A percentile compares a stretch with the other conserved stretches of the same genome.
Conservation (phyloP, 106 monocot genomes). For the Dactylorhiza incarnata region DNA sequence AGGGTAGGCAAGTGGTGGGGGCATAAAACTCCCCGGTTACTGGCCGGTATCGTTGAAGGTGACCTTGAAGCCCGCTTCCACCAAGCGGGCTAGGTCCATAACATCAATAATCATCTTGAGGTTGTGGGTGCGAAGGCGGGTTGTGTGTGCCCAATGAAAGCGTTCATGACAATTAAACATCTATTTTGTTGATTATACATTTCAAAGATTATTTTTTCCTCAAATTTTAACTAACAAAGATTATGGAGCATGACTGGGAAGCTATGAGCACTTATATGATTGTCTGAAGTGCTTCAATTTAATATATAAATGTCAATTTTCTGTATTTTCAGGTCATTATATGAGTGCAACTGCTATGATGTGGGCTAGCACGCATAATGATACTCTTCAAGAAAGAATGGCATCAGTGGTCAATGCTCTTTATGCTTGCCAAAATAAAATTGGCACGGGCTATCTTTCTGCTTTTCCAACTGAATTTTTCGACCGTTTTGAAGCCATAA, state of each 20-base stretch:
- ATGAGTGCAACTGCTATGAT: constrained; percentile 81
- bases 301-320: neutral
- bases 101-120: too few relatives aligned
- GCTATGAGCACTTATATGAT: neutral
- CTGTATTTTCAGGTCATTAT: constrained; percentile 73
- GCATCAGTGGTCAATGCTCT: constrained; percentile 61
- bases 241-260: neutral
- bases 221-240: too few relatives aligned
- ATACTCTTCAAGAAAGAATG: constrained; percentile 57
- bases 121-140: too few relatives aligned
- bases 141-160: too few relatives aligned
- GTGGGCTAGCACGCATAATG: constrained; percentile 93
- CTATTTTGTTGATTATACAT: too few relatives aligned
- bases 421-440: constrained; percentile 73
- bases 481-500: constrained; percentile 72
- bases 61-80: too few relatives aligned
- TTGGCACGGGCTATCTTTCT: constrained; percentile 85
- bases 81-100: too few relatives aligned
- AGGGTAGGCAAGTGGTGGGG: too few relatives aligned
- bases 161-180: too few relatives aligned
- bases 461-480: constrained; percentile 87
- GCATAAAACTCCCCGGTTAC: too few relatives aligned
- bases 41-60: too few relatives aligned
- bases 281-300: neutral
- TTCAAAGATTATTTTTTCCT: too few relatives aligned